Percentiles rank a stretch among this genome's conserved stretches.
phyloP scores from a whole-genome alignment of 805 yeast species.

The Ogataea saltuana region DNA sequence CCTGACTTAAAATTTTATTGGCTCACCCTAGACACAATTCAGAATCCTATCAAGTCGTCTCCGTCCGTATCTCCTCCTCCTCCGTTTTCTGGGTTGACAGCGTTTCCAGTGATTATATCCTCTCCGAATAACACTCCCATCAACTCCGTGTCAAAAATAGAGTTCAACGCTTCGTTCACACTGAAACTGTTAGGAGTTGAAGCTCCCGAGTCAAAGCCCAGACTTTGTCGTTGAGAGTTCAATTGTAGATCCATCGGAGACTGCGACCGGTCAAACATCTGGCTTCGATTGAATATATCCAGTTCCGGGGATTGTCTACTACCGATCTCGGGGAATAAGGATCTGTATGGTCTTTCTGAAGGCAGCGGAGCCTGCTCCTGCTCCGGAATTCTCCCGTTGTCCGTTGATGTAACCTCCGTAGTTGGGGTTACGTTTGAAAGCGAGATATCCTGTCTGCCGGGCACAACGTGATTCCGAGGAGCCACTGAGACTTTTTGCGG shows the following conservation, averaged over 20 bases:
- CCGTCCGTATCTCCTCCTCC: too few species aligned
- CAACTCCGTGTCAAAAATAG: slow-evolving; percentile 34
- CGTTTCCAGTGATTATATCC: slow-evolving; percentile 19
- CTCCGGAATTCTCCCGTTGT: not conserved
- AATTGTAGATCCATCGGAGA: slow-evolving; percentile 9
- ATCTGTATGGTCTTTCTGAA: slow-evolving; percentile 8
- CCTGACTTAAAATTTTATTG: too few species aligned
- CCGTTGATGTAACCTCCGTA: not conserved
- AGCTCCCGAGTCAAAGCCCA: slow-evolving; percentile 9
- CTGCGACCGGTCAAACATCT: slow-evolving; percentile 2
- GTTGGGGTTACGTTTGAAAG: not conserved
- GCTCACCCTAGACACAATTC: too few species aligned
- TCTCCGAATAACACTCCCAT: slow-evolving; percentile 36
- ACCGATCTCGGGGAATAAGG: slow-evolving; percentile 12
- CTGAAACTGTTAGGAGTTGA: slow-evolving; percentile 16
- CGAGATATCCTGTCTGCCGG: too few species aligned
- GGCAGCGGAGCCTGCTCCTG: not conserved
- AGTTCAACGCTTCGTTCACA: slow-evolving; percentile 30
- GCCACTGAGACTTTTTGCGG: too few species aligned
- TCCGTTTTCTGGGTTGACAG: slow-evolving; percentile 6
- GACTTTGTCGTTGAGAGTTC: slow-evolving; percentile 4
- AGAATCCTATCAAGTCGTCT: slow-evolving; percentile 7
- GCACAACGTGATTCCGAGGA: too few species aligned
- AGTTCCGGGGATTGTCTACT: not conserved
- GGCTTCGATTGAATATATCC: not conserved